These are phyloP conservation scores for Ascochyta lentis DNA, from an alignment of 2,329 filamentous ascomycete species.

Conservation along the genomic window DNA sequence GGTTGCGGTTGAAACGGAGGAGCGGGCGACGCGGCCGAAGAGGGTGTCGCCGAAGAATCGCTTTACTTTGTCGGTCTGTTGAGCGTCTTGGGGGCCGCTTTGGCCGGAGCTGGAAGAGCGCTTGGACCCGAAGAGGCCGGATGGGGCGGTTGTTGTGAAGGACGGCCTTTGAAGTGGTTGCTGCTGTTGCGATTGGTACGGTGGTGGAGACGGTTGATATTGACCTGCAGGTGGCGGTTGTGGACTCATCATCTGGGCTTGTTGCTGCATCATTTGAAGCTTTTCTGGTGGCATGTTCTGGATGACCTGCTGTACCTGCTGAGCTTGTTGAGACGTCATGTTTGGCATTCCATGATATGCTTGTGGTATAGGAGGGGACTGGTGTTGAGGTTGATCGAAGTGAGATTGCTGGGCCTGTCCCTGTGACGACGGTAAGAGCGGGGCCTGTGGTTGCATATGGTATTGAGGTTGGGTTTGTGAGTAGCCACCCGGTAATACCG, in stretches of 20 bases:
- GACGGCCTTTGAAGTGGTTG: constrained; percentile 27
- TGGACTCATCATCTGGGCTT: constrained; percentile 21
- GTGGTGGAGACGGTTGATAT: constrained; percentile 4
- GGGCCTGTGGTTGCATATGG: constrained; percentile 7
- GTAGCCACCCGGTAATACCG: constrained; percentile 22
- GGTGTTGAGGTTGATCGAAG: constrained; percentile 22
- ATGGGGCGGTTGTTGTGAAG: constrained; percentile 33
- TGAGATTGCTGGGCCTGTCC: constrained; percentile 18
- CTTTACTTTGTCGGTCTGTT: constrained; percentile 38
- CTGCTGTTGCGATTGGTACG: constrained; percentile 21
- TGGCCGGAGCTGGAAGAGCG: constrained; percentile 25
- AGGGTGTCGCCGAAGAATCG: constrained; percentile 49
- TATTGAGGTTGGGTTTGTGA: constrained; percentile 22
- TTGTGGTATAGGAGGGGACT: constrained; percentile 21
- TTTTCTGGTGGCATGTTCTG: constrained; percentile 43
- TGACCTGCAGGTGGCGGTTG: constrained; percentile 23
- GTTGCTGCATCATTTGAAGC: constrained; percentile 39
- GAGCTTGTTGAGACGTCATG: constrained; percentile 37
- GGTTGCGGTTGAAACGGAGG: constrained; percentile 43
- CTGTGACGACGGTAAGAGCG: constrained; percentile 18
- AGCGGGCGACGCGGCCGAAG: constrained; percentile 45
- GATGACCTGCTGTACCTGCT: constrained; percentile 40
- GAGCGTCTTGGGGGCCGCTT: constrained; percentile 36
- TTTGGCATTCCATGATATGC: constrained; percentile 29
- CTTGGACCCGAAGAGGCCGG: constrained; percentile 35